Conservation (phyloP, 177 flowering plant species). For the Vitis hybrid region DNA sequence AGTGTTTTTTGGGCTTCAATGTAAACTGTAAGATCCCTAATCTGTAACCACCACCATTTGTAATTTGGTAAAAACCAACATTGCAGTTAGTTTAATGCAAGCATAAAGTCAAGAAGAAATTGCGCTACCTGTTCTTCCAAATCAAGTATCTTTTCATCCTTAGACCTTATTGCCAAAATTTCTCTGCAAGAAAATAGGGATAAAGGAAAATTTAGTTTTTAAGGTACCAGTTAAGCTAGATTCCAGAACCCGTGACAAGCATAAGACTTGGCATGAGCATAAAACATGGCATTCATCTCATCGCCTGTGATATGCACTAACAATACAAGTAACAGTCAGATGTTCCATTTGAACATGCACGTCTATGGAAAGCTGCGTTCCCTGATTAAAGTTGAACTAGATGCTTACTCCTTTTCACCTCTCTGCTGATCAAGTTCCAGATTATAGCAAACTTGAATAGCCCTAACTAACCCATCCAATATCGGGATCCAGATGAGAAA, state of each 20-base stretch:
- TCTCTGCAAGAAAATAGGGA: constrained; percentile 33
- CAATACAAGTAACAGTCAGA: too few species aligned
- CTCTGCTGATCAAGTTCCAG: background rate
- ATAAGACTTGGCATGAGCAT: too few species aligned
- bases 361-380: too few species aligned
- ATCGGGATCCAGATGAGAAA: background rate
- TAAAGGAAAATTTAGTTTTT: background rate
- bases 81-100: background rate
- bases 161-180: constrained; percentile 32
- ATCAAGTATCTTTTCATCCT: constrained; percentile 64
- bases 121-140: constrained; percentile 78
- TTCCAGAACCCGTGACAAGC: background rate
- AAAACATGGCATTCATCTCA: background rate
- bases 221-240: background rate
- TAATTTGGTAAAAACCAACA: background rate
- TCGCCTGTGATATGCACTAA: background rate
- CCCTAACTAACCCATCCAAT: background rate
- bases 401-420: too few species aligned
- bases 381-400: too few species aligned
- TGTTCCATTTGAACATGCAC: too few species aligned
- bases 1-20: constrained; percentile 79
- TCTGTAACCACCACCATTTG: constrained; percentile 37
- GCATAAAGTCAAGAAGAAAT: background rate
- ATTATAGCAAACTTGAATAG: background rate
- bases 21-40: constrained; percentile 78